Conservation (phyloP, 495 filamentous ascomycete species). For the Venustampulla echinocandica region DNA sequence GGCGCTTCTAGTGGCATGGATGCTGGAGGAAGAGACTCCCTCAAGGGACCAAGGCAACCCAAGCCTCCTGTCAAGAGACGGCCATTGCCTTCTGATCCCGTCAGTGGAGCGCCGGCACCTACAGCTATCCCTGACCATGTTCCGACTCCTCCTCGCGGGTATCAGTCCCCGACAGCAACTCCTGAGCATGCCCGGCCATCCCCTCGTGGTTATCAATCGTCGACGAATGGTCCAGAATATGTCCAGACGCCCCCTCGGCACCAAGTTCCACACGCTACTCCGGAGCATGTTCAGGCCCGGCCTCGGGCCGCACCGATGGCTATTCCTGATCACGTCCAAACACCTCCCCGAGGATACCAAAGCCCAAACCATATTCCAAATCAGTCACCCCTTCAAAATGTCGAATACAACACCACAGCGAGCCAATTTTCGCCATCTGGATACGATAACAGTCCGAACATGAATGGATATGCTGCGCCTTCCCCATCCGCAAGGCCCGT, state of each 20-base stretch:
- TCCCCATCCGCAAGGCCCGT: slow-evolving; percentile 1
- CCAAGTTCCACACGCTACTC: slow-evolving; percentile 31
- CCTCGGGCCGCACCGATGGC: slow-evolving; percentile 6
- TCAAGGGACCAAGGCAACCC: slow-evolving; percentile 45
- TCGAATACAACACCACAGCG: slow-evolving; percentile 36
- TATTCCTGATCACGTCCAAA: slow-evolving; percentile 25
- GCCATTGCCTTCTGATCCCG: slow-evolving; percentile 67
- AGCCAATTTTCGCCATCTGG: slow-evolving; percentile 8
- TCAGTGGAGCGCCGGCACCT: slow-evolving; percentile 39
- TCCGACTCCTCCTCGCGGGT: slow-evolving; percentile 20
- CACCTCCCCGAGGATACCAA: slow-evolving; percentile 19
- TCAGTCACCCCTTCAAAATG: slow-evolving; percentile 33
- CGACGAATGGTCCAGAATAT: slow-evolving; percentile 25
- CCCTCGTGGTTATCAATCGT: slow-evolving; percentile 30
- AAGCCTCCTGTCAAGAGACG: slow-evolving; percentile 61
- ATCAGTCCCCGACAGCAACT: slow-evolving; percentile 15
- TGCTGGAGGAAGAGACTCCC: slow-evolving; percentile 22
- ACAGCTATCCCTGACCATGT: slow-evolving; percentile 27
- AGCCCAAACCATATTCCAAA: slow-evolving; percentile 25
- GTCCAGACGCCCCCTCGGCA: slow-evolving; percentile 32
- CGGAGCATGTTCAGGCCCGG: too few species aligned
- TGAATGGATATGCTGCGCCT: slow-evolving; percentile 11
- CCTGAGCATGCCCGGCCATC: slow-evolving; percentile 34
- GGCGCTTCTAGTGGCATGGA: slow-evolving; percentile 17
- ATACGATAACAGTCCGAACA: slow-evolving; percentile 10